Base-by-base conservation (phyloP, 2,329 filamentous ascomycete species). In the Fusarium protoensiforme region DNA sequence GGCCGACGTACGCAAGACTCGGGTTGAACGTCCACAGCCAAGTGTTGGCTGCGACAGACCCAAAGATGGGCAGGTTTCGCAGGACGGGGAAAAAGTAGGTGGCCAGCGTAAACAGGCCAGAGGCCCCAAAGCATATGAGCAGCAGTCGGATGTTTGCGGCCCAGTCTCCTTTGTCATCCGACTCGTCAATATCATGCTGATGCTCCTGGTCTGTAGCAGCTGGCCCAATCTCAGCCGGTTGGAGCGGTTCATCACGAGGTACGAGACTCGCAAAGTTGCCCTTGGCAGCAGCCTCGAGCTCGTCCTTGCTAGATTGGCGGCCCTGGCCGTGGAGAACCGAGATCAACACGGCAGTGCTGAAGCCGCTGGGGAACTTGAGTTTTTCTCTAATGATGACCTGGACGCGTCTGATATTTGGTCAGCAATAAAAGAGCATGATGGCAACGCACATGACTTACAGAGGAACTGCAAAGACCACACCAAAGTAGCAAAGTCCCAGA, bases 21-120 rank as follows among this genome's bases (percentile, higher is more conserved):
- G 96, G 96, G 75, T 99, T 99, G 8, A 99, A 85, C 1, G 94
- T 96, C 96, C 96, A 99, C 1, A 98, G 88, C 96, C 96, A 99
- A 2, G 90, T 90, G 1, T 89, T 84, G 0, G 95, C 95, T 8
- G 97, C 89, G 2, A 88, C 83, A 1, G 88, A 84, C 1, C 96
- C 96, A 75, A 98, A 94, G 29, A 99, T 86, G 1, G 96, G 96
- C n/a, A 99, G 85, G 74, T 94, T 92, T 64, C 95, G 92, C 22
- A 98, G 83, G 58, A 94, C 85, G 0, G 96, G 96, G 61, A 98
- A 86, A 82, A 99, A 99, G 81, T 97, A 98, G 1, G 95, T 96
- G 33, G 91, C 86, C 9, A 98, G 83, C 0, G 96, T 98, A 84
- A 94, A 89, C 24, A 89, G 39, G 2, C 90, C 91, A 4, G 91